A percentile compares a stretch with the other conserved stretches of the same genome.
phyloP scores from a whole-genome alignment of 805 yeast genomes.

The Cyberlindnera euphorbiae region DNA sequence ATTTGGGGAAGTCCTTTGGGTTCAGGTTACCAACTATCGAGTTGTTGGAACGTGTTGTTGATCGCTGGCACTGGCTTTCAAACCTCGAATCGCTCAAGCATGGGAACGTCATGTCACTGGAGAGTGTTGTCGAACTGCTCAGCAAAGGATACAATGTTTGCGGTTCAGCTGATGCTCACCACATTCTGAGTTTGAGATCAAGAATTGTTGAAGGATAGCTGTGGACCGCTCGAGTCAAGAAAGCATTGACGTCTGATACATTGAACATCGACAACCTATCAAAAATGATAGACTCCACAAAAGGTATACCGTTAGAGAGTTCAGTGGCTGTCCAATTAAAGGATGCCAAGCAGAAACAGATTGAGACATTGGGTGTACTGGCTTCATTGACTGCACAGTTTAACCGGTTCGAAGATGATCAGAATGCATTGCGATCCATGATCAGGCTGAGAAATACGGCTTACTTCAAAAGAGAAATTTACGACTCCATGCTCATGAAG shows the following conservation, averaged over 20 bases:
- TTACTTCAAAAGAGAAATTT: constrained; percentile 3
- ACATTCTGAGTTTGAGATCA: constrained; percentile 10
- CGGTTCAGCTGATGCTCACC: constrained; percentile 18
- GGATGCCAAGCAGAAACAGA: constrained; percentile 18
- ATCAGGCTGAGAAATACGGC: constrained; percentile 2
- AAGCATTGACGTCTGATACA: constrained; percentile 4
- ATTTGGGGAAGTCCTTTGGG: constrained; percentile 57
- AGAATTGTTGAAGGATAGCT: constrained; percentile 15
- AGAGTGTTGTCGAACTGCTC: constrained; percentile 20
- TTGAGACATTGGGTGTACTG: constrained; percentile 13
- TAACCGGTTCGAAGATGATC: constrained; percentile 5
- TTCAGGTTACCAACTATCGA: constrained; percentile 46
- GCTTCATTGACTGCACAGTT: constrained; percentile 1
- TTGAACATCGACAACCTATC: constrained; percentile 7
- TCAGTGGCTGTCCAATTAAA: constrained; percentile 8
- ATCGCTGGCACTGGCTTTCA: constrained; percentile 37
- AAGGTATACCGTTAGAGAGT: constrained; percentile 4
- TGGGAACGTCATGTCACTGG: constrained; percentile 15
- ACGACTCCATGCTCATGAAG: constrained; percentile 10
- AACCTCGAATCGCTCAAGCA: constrained; percentile 20
- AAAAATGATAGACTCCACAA: constrained; percentile 2
- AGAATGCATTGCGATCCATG: neutral
- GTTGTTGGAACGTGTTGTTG: constrained; percentile 33
- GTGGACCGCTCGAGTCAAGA: constrained; percentile 11
- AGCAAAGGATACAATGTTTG: constrained; percentile 25